Percentiles rank a stretch among this genome's conserved stretches.
phyloP scores from a whole-genome alignment of 768 basidiomycete genomes.

The Suillus variegatus region DNA sequence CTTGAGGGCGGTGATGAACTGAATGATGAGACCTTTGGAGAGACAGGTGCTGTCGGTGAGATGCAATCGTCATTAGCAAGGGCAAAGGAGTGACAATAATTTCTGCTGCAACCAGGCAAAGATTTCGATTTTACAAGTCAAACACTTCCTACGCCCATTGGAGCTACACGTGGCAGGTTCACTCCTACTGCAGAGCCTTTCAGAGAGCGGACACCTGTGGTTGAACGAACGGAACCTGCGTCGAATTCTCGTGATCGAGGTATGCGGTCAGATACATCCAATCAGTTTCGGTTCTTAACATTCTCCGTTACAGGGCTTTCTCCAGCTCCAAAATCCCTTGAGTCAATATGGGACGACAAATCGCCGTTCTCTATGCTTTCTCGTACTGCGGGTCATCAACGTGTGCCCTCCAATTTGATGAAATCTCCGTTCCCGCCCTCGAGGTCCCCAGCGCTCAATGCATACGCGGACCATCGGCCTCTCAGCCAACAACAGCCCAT shows the following conservation, averaged over 20 bases:
- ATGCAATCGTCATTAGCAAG: conserved; percentile 15
- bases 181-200: conserved; percentile 22
- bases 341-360: conserved; percentile 83
- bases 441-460: conserved; percentile 23
- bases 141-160: conserved; percentile 29
- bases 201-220: conserved; percentile 30
- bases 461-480: conserved; percentile 32
- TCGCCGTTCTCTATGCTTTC: conserved; percentile 73
- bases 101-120: conserved; percentile 54
- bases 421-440: conserved; percentile 25
- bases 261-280: conserved; percentile 18
- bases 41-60: conserved; percentile 69
- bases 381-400: conserved; percentile 38
- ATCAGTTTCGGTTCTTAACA: conserved; percentile 17
- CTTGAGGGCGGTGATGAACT: conserved; percentile 90
- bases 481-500: conserved; percentile 42
- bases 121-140: conserved; percentile 86
- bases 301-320: conserved; percentile 23
- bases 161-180: conserved; percentile 17
- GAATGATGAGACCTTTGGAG: conserved; percentile 97
- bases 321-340: conserved; percentile 51
- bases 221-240: conserved; percentile 22
- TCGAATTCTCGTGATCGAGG: conserved; percentile 29
- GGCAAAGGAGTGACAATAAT: conserved; percentile 12
- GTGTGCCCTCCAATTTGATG: conserved; percentile 22